Percentiles rank a stretch among this genome's conserved stretches.
These are phyloP conservation scores for Apiospora pterosperma DNA, from an alignment of 2,329 filamentous ascomycete species.

Conservation along the genomic window DNA sequence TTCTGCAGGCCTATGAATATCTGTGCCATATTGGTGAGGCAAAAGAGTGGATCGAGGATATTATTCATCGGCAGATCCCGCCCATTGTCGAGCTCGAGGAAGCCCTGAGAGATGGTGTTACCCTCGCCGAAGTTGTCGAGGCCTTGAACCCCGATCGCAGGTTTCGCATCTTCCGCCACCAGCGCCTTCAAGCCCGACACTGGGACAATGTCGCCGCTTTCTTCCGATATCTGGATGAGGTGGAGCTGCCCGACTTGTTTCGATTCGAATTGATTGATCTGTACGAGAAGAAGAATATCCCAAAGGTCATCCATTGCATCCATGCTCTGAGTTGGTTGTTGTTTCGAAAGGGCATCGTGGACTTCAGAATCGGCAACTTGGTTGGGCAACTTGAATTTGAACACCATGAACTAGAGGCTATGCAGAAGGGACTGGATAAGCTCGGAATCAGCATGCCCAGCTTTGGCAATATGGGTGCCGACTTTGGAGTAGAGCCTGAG, in stretches of 20 bases:
- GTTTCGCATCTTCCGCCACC: slow-evolving; percentile 79
- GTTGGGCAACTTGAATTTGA: slow-evolving; percentile 97
- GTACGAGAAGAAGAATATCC: slow-evolving; percentile 99
- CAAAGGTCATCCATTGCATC: slow-evolving; percentile 98
- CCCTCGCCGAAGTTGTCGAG: slow-evolving; percentile 89
- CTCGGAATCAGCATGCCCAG: slow-evolving; percentile 94
- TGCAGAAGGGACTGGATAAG: slow-evolving; percentile 95
- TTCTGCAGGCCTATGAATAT: slow-evolving; percentile 95
- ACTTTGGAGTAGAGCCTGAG: slow-evolving; percentile 80
- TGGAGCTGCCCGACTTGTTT: slow-evolving; percentile 91
- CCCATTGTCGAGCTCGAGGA: slow-evolving; percentile 94
- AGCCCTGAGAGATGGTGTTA: slow-evolving; percentile 87
- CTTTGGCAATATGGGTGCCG: slow-evolving; percentile 95
- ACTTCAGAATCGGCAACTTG: slow-evolving; percentile 94
- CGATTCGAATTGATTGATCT: slow-evolving; percentile 95
- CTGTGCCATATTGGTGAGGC: slow-evolving; percentile 98
- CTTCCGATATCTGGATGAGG: slow-evolving; percentile 87
- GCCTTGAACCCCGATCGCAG: slow-evolving; percentile 75
- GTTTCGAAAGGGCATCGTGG: slow-evolving; percentile 89
- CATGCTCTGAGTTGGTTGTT: slow-evolving; percentile 97
- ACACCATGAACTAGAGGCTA: slow-evolving; percentile 93
- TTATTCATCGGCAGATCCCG: slow-evolving; percentile 56
- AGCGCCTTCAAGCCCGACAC: slow-evolving; percentile 86
- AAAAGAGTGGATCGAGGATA: slow-evolving; percentile 91
- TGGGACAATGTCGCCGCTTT: slow-evolving; percentile 98